Evolutionary conservation across 2,329 filamentous ascomycete genomes (phyloP), one percentile per base, ranked within the genome.

Genomic region (Fusarium virguliforme): DNA sequence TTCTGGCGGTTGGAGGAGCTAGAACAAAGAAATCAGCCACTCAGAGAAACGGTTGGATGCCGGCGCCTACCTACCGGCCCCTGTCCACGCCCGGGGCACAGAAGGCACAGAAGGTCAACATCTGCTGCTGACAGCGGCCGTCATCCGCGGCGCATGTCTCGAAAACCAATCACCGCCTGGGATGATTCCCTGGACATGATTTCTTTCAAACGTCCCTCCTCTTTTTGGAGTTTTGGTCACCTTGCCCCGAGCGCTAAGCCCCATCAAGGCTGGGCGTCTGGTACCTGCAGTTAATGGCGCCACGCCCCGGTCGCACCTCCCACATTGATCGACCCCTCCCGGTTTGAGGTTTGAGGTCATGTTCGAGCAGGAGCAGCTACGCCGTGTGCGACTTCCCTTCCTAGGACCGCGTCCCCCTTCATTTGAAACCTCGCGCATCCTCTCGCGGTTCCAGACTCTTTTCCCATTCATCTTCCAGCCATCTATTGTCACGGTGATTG

Each of bases 221-320:
- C 43, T 40, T 51, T 18, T 54, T 61, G 34, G 46, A 41, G 48
- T 34, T 40, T 54, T 54, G 55, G 62, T 48, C 24, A n/a, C 9
- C 12, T n/a, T 41, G 8, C 35, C n/a, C 46, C 34, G 32, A 26
- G 54, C 69, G 64, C 71, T 71, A 69, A 57, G 26, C 70, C 59
- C 22, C 12, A 51, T 62, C 18, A 41, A 67, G 70, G 35, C 57
- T 69, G 50, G 64, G 65, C 68, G 70, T 63, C 63, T 71, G 71
- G 70, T 74, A 68, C 69, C 70, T 74, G 68, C 66, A 71, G 61
- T 60, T 22, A 54, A 68, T 70, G 66, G 73, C 62, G 71, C 69
- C 70, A 75, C 64, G 53, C 55, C 18, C 35, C 38, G 64, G 62
- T 63, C 62, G 28, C 65, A 68, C 56, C 26, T 70, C 40, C 71